phyloP scores from a whole-genome alignment of 2,329 filamentous ascomycete genomes.

The Verruconis gallopava region DNA sequence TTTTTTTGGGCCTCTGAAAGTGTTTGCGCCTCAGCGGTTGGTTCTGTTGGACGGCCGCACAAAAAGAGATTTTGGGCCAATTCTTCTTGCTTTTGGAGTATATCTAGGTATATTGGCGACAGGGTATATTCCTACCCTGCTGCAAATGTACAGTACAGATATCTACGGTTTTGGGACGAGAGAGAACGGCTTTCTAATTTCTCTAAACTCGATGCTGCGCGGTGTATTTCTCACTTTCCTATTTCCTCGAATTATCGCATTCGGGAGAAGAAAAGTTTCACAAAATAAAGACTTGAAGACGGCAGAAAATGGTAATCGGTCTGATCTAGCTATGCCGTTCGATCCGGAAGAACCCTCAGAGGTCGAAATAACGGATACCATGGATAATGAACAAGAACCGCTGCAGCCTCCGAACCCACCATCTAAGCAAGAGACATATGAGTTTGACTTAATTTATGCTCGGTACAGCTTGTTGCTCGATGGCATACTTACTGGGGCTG shows the following conservation, averaged over 20 bases:
- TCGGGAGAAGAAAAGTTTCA: slow-evolving; percentile 31
- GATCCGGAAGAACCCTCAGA: slow-evolving; percentile 18
- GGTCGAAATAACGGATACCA: slow-evolving; percentile 31
- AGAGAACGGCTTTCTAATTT: slow-evolving; percentile 34
- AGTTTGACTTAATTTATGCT: slow-evolving; percentile 56
- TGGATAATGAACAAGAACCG: slow-evolving; percentile 38
- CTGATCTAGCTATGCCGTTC: no score
- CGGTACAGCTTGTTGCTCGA: slow-evolving; percentile 54
- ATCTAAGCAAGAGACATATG: slow-evolving; percentile 35
- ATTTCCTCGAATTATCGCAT: slow-evolving; percentile 32
- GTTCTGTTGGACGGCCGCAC: slow-evolving; percentile 37
- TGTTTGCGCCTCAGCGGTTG: slow-evolving; percentile 47
- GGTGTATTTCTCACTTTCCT: slow-evolving; percentile 31
- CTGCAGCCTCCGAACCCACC: slow-evolving; percentile 19
- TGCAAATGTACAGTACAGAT: slow-evolving; percentile 37
- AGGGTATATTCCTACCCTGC: slow-evolving; percentile 50
- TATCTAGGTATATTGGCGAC: slow-evolving; percentile 58
- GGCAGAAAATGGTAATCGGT: slow-evolving; percentile 1
- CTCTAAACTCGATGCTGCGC: slow-evolving; percentile 31
- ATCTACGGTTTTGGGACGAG: slow-evolving; percentile 31
- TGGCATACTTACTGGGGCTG: slow-evolving; percentile 48
- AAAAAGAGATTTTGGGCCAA: slow-evolving; percentile 45
- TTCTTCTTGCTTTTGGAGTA: slow-evolving; percentile 51
- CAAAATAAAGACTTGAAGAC: slow-evolving; percentile 30
- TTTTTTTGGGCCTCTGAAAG: slow-evolving; percentile 51